Base-by-base conservation (phyloP, 148 eudicot species). In the Rhododendron simsii region DNA sequence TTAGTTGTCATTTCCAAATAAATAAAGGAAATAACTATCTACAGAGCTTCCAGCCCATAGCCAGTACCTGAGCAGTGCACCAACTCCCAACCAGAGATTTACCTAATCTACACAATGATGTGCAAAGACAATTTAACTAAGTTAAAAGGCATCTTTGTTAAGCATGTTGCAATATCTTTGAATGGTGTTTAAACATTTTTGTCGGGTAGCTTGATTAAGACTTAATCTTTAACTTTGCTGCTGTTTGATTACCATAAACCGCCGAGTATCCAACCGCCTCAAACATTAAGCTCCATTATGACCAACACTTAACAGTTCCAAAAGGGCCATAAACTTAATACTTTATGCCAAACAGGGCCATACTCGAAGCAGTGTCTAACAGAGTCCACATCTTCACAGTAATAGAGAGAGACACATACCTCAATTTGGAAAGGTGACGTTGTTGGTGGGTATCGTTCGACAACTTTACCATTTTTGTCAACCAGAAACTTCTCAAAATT, bases 401-500 rank as follows among this genome's bases (percentile, higher is more conserved):
- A 26, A 18, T 8, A 41, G 47, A 48, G 73, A 8, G 48, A 71
- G 26, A 86, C 65, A 18, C 78, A 80, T 91, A 95, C 99, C 99
- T 95, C 98, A 20, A 96, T 94, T 86, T 95, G 96, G 20, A 94
- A 61, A 35, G 99, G 99, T 65, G 98, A 92, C 4, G 99, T 96
- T 39, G 98, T 95, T n/a, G 99, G 98, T 33, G 92, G 93, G 86
- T 95, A 96, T 92, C 99, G 90, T 89, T 93, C 91, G 28, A 93
- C 95, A 85, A 96, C 95, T 84, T 92, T 94, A n/a, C 99, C 99
- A 87, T 92, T 92, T 87, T 93, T 96, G 89, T 96, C 96, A 65
- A 94, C 96, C 75, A 96, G 80, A 90, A 96, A 96, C 90, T 96
- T 96, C 94, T 95, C 98, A 37, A 96, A 96, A 85, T 96, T 95